Base-by-base conservation (phyloP, 371 early-diverging fungal genomes). In the Apophysomyces elegans region DNA sequence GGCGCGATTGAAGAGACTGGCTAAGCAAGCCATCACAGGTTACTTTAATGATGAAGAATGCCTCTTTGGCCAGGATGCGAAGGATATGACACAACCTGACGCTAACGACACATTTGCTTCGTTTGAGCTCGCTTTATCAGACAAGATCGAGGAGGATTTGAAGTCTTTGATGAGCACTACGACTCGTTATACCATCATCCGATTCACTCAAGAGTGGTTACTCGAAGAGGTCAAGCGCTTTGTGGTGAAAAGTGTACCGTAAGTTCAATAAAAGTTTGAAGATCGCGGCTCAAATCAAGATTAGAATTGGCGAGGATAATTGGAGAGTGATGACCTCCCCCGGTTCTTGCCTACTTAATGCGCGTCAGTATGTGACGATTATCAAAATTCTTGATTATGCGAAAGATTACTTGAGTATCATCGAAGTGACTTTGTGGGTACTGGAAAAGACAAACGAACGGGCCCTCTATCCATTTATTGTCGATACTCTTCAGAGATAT, bases 241-340 rank as follows among this genome's bases (percentile, higher is more conserved):
- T 75, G 88, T 92, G 13, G 93, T 93, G 54, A 87, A 90, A 63
- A 88, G 86, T 37, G 84, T 91, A 26, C 79, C 77, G 79, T 81
- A 77, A 75, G 79, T 74, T 16, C 1, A 57, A 16, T 1, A 44
- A 14, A 32, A 45, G 32, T 26, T 26, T 26, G 32, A 26, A 26
- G 32, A 26, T 0, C 32, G 32, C 32, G 32, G 32, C 32, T 26
- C 1, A 26, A 2, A 26, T 26, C 32, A 26, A 26, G 32, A 26
- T 26, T 60, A 85, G 85, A 44, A 89, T 94, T 41, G 92, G 91
- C 13, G 88, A 85, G 61, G 89, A 92, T 65, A 94, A 94, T 65
- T 94, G 93, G 93, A 80, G 89, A 56, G 91, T 89, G 39, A 89
- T 91, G 75, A 90, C 92, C 0, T 86, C 87, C 0, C 93, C 94